Evolutionary conservation across 768 basidiomycete species (phyloP).

Genomic region (Hygrocybe coccinea): DNA sequence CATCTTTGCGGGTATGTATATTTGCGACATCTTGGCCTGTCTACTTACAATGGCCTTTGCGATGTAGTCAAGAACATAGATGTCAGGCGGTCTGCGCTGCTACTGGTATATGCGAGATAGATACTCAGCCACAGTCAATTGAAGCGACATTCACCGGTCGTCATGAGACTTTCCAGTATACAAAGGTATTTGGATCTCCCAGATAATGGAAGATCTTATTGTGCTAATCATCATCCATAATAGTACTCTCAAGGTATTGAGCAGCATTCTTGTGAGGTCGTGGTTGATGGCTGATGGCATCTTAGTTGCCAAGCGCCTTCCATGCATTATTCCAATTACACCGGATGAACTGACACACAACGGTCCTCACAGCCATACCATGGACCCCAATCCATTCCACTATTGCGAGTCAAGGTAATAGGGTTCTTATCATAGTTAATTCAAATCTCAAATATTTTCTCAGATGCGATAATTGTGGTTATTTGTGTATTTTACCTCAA

Average conservation of each 20-base stretch:
- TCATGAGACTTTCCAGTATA: conserved; percentile 60
- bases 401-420: conserved; percentile 48
- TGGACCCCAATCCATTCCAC: conserved; percentile 45
- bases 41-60: not conserved
- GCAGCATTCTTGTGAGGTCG: too few relatives aligned
- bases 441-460: not conserved
- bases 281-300: not conserved
- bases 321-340: conserved; percentile 46
- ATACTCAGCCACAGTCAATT: conserved; percentile 53
- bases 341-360: conserved; percentile 38
- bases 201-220: too few relatives aligned
- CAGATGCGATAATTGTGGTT: conserved; percentile 54
- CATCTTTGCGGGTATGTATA: conserved; percentile 58
- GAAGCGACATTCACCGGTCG: conserved; percentile 57
- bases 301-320: conserved; percentile 47
- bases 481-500: conserved; percentile 53
- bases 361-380: conserved; percentile 47
- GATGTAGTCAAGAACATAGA: conserved; percentile 45
- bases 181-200: conserved; percentile 41
- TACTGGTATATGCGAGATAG: conserved; percentile 53
- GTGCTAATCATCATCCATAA: not conserved
- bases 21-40: conserved; percentile 8
- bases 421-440: not conserved
- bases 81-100: conserved; percentile 42
- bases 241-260: conserved; percentile 51